These are phyloP conservation scores for Lactarius pseudohatsudake DNA, from an alignment of 768 basidiomycete genomes.

Conservation along the genomic window DNA sequence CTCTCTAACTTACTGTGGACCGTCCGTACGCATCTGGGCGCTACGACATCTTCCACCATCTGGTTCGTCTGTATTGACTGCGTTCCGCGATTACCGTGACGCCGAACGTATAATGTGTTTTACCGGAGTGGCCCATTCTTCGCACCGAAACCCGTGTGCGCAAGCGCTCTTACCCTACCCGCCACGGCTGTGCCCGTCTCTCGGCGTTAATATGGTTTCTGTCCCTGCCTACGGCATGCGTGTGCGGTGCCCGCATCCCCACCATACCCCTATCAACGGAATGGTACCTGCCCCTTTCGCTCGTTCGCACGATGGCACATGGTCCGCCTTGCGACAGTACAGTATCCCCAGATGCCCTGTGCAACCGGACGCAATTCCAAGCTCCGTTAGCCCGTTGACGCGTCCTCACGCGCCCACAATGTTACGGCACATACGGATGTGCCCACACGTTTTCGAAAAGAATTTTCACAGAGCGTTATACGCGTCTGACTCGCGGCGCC, in stretches of 20 bases:
- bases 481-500: background rate
- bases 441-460: background rate
- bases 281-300: conserved; percentile 1
- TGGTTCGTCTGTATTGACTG: background rate
- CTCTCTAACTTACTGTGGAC: background rate
- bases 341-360: background rate
- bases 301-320: background rate
- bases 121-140: background rate
- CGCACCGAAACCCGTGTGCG: background rate
- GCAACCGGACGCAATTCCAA: background rate
- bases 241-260: background rate
- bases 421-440: background rate
- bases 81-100: background rate
- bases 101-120: background rate
- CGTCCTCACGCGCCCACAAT: background rate
- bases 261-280: background rate
- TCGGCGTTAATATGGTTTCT: background rate
- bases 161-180: background rate
- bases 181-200: background rate
- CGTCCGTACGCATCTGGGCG: background rate
- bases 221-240: background rate
- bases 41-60: background rate
- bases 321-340: background rate
- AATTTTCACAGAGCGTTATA: background rate
- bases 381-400: background rate